phyloP scores from a whole-genome alignment of 306 rosid genomes.

The Hippophae rhamnoides region DNA sequence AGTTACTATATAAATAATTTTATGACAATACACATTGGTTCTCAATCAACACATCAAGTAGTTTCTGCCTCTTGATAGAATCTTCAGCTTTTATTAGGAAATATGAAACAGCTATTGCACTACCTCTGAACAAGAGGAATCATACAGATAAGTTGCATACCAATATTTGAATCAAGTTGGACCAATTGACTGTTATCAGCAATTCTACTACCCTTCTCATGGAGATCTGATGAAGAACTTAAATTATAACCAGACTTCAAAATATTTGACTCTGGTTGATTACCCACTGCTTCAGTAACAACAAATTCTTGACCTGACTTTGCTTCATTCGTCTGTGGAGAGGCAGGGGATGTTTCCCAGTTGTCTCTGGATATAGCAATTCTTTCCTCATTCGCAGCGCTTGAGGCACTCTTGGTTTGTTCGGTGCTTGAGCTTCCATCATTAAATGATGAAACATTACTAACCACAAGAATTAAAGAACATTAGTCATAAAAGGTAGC shows the following conservation, averaged over 20 bases:
- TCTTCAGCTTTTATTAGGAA: neutral
- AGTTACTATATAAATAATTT: neutral
- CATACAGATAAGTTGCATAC: constrained; percentile 21
- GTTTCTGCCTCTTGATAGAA: neutral
- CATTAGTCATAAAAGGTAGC: neutral
- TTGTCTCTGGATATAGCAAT: constrained; percentile 27
- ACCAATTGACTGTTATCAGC: constrained; percentile 36
- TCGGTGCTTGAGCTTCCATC: constrained; percentile 49
- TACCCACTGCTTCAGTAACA: constrained; percentile 28
- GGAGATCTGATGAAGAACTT: constrained; percentile 26
- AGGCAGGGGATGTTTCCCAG: constrained; percentile 28
- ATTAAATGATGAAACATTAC: constrained; percentile 20
- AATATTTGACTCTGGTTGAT: constrained; percentile 25
- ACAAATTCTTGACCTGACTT: constrained; percentile 33
- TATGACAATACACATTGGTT: neutral
- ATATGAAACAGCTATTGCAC: neutral
- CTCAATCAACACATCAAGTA: neutral
- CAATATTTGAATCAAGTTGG: constrained; percentile 29
- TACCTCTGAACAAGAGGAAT: neutral
- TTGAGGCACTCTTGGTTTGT: constrained; percentile 38
- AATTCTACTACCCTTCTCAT: constrained; percentile 26
- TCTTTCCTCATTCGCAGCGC: constrained; percentile 47
- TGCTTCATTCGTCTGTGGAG: constrained; percentile 26
- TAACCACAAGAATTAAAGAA: constrained; percentile 1
- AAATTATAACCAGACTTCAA: constrained; percentile 31